Percentiles rank a stretch among this genome's conserved stretches.
phyloP scores from a whole-genome alignment of 2,329 filamentous ascomycete genomes.

The Chrysoporthe cubensis region DNA sequence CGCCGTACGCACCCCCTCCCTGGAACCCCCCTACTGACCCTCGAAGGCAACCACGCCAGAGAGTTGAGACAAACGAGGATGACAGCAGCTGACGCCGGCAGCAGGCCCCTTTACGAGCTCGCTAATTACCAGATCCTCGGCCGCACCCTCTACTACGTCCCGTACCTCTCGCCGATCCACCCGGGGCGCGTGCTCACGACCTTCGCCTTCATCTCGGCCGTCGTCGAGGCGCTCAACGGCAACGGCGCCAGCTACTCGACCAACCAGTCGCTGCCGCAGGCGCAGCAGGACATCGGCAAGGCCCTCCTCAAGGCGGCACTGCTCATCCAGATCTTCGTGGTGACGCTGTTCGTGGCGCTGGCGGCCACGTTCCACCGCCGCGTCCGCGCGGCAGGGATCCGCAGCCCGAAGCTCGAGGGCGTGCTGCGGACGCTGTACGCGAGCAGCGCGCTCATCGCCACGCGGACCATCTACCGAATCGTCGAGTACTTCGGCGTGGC shows the following conservation, averaged over 20 bases:
- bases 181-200: conserved; percentile 48
- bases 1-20: conserved; percentile 34
- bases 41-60: too few species aligned
- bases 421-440: conserved; percentile 47
- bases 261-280: conserved; percentile 39
- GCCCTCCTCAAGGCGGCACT: conserved; percentile 47
- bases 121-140: conserved; percentile 68
- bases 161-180: conserved; percentile 59
- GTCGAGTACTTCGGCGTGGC: conserved; percentile 50
- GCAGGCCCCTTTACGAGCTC: conserved; percentile 63
- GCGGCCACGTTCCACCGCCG: conserved; percentile 50
- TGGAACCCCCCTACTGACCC: neutral
- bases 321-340: conserved; percentile 51
- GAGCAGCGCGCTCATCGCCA: conserved; percentile 48
- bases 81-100: conserved; percentile 5
- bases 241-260: conserved; percentile 46
- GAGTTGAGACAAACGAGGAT: neutral
- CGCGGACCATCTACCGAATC: conserved; percentile 54
- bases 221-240: conserved; percentile 53
- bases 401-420: conserved; percentile 29
- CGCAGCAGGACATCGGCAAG: conserved; percentile 41
- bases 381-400: conserved; percentile 33
- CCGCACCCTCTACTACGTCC: conserved; percentile 65
- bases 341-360: conserved; percentile 48
- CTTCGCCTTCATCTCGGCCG: conserved; percentile 49